phyloP scores from a whole-genome alignment of 169 alveolate genomes.

The Plasmodium falciparum region DNA sequence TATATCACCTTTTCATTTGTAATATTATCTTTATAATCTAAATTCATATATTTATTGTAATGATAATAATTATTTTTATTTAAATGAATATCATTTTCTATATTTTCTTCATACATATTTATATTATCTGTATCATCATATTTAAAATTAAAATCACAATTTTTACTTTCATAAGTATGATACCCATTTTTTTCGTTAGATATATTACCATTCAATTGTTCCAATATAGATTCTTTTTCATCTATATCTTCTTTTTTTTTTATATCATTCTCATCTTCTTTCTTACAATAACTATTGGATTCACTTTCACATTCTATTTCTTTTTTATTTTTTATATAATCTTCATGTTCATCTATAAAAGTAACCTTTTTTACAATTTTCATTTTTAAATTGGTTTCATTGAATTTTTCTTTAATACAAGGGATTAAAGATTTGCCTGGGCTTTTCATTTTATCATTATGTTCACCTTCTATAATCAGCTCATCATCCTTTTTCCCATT shows the following conservation, averaged over 20 bases:
- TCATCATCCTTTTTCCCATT: conserved; percentile 20
- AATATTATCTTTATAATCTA: conserved; percentile 32
- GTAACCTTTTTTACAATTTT: conserved; percentile 53
- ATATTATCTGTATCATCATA: neutral
- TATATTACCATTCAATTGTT: too few relatives aligned
- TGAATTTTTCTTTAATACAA: neutral
- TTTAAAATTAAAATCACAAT: neutral
- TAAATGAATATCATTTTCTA: neutral
- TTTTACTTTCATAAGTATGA: neutral
- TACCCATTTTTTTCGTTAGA: too few relatives aligned
- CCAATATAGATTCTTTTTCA: too few relatives aligned
- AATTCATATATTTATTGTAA: neutral
- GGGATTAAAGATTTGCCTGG: neutral
- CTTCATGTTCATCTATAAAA: conserved; percentile 30
- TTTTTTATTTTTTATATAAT: conserved; percentile 20
- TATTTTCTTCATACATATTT: neutral
- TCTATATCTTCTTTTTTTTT: neutral
- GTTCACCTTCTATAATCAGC: neutral
- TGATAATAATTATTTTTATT: neutral
- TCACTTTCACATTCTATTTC: too few relatives aligned
- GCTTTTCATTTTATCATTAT: neutral
- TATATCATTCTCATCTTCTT: neutral
- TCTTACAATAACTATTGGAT: neutral
- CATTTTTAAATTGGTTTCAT: conserved; percentile 26
- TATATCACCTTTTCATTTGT: conserved; percentile 6